phyloP scores from a whole-genome alignment of 2,329 filamentous ascomycete species.

The Tolypocladium guangdongense region DNA sequence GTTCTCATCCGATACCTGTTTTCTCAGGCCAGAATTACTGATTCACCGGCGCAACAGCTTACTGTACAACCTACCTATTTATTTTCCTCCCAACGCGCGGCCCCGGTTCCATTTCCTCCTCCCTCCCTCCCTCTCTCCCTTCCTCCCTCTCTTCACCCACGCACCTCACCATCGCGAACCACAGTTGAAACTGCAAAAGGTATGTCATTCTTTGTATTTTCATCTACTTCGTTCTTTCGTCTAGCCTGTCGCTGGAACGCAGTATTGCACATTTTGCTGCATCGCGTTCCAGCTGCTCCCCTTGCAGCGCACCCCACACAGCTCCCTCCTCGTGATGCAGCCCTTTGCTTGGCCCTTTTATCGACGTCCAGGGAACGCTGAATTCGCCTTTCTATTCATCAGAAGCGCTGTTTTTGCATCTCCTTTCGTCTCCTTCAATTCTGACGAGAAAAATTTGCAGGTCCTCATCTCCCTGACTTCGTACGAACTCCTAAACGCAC shows the following conservation, averaged over 20 bases:
- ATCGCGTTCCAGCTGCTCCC: constrained; percentile 1
- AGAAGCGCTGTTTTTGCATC: neutral
- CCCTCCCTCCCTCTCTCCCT: neutral
- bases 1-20: neutral
- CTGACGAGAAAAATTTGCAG: neutral
- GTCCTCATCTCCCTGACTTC: neutral
- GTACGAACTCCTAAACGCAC: neutral
- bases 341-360: neutral
- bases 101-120: neutral
- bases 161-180: neutral
- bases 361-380: neutral
- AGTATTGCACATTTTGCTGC: constrained; percentile 1
- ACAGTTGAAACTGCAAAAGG: neutral
- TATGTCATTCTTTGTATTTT: neutral
- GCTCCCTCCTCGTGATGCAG: neutral
- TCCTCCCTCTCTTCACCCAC: neutral
- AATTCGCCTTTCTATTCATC: neutral
- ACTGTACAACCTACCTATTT: neutral
- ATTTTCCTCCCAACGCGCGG: neutral
- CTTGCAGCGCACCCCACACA: neutral
- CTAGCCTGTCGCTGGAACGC: neutral
- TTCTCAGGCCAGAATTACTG: neutral
- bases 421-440: neutral
- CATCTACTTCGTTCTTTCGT: neutral
- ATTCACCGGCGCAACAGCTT: neutral